phyloP scores from a whole-genome alignment of 345 rosid genomes.

The Euclidium syriacum region DNA sequence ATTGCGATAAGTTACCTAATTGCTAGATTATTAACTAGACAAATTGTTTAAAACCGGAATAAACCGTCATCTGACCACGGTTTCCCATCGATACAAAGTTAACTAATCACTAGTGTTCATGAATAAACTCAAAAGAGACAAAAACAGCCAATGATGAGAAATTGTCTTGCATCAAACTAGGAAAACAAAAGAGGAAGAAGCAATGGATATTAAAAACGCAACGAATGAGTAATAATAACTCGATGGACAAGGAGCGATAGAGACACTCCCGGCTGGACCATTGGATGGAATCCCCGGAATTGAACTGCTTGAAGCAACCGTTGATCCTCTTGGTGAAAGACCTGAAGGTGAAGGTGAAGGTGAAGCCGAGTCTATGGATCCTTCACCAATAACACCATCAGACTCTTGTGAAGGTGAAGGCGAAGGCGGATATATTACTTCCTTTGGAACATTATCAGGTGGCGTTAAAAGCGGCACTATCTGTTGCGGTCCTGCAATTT shows the following conservation, averaged over 20 bases:
- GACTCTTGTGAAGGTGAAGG: conserved; percentile 24
- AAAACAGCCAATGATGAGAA: not conserved
- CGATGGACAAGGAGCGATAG: conserved; percentile 37
- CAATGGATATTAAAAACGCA: conserved; percentile 16
- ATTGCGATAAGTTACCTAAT: no score
- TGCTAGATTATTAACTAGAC: no score
- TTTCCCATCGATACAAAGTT: not conserved
- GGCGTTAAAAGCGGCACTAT: conserved; percentile 72
- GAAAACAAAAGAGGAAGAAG: conserved; percentile 8
- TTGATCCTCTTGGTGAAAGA: conserved; percentile 40
- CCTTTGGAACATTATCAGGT: conserved; percentile 56
- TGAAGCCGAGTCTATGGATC: conserved; percentile 17
- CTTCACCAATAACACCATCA: conserved; percentile 31
- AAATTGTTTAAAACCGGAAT: conserved; percentile 8
- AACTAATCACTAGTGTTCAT: not conserved
- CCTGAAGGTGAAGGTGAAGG: no score
- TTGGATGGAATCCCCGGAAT: conserved; percentile 53
- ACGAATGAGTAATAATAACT: conserved; percentile 21
- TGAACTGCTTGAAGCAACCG: conserved; percentile 51
- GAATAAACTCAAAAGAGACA: not conserved
- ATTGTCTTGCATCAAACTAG: conserved; percentile 15
- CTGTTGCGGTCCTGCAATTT: conserved; percentile 62
- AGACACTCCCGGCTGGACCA: conserved; percentile 54
- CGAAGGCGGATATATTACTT: conserved; percentile 48
- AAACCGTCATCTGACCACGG: not conserved